Conservation (phyloP, 345 rosid species). For the Dipteronia sinensis region DNA sequence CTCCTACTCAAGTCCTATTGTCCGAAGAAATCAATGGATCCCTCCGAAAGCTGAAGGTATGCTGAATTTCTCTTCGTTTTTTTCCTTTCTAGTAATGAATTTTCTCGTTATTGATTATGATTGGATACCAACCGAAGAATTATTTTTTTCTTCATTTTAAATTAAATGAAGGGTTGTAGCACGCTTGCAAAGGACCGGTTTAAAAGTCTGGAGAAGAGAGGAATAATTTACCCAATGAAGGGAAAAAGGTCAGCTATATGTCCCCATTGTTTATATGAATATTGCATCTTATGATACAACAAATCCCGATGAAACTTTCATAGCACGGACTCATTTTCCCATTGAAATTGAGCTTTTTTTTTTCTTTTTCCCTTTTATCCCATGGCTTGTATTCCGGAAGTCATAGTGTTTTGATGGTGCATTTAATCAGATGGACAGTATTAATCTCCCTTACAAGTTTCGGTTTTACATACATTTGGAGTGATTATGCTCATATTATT, state of each 20-base stretch:
- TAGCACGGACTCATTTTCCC: not conserved
- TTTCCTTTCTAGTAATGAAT: constrained; percentile 1
- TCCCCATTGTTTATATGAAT: not conserved
- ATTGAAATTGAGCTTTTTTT: not conserved
- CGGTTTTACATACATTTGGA: not conserved
- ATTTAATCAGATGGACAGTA: too few species aligned
- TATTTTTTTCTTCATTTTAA: not conserved
- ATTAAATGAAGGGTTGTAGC: constrained; percentile 63
- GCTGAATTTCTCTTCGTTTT: not conserved
- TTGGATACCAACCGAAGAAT: not conserved
- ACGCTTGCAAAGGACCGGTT: constrained; percentile 85
- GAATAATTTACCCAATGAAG: constrained; percentile 70
- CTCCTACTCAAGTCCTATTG: constrained; percentile 84
- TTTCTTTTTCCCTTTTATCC: not conserved
- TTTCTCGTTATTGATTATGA: not conserved
- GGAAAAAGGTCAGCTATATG: constrained; percentile 56
- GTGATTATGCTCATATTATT: not conserved
- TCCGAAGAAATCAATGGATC: constrained; percentile 96
- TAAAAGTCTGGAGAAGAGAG: constrained; percentile 93
- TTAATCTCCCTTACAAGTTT: too few species aligned
- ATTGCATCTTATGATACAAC: not conserved
- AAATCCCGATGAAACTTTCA: not conserved
- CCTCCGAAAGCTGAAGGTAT: constrained; percentile 79
- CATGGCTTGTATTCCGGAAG: too few species aligned
- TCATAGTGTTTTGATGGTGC: too few species aligned